Conservation (phyloP, 345 rosid genomes). For the Acer saccharum region DNA sequence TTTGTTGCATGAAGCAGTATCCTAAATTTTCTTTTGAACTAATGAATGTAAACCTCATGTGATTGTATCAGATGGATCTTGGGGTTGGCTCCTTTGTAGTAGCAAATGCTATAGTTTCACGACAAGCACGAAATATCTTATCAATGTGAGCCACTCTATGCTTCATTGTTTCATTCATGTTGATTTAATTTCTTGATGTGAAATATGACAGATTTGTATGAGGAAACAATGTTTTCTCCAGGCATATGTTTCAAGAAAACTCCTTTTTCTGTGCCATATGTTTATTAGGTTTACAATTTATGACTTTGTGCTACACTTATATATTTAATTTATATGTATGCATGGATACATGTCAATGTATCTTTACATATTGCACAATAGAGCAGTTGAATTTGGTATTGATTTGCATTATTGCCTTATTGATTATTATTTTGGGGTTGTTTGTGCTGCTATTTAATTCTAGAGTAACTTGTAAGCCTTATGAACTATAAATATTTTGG, state of each 20-base stretch:
- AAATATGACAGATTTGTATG: background rate
- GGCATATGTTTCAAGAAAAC: background rate
- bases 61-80: constrained; percentile 79
- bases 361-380: background rate
- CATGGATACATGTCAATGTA: background rate
- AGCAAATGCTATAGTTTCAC: constrained; percentile 76
- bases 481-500: background rate
- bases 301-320: background rate
- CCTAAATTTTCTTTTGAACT: background rate
- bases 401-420: background rate
- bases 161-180: constrained; percentile 9
- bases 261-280: background rate
- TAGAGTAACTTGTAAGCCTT: background rate
- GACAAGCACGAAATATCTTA: constrained; percentile 70
- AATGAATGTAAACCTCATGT: background rate
- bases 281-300: background rate
- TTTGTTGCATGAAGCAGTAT: background rate
- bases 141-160: constrained; percentile 46
- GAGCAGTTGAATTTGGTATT: constrained; percentile 1
- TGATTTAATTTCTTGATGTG: background rate
- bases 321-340: background rate
- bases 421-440: background rate
- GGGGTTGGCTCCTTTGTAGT: constrained; percentile 95
- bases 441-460: background rate
- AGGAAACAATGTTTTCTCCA: constrained; percentile 6